Base-by-base conservation (phyloP, 2,329 filamentous ascomycete species). In the Sarocladiaceae sp. region DNA sequence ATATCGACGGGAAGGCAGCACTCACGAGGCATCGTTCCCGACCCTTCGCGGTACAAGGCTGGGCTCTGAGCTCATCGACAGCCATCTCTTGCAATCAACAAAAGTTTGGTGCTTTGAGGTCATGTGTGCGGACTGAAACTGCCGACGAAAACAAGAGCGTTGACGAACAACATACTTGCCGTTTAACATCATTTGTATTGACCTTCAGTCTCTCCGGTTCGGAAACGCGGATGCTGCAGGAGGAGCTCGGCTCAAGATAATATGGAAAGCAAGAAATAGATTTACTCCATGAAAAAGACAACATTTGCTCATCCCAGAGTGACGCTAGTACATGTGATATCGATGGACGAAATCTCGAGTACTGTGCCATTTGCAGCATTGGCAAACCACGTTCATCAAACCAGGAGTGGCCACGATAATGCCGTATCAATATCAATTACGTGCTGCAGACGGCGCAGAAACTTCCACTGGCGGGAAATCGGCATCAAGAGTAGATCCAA, bases 381-480 rank as follows among this genome's bases (percentile, higher is more conserved):
- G 29, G 15, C 8, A 33, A 33, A n/a, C n/a, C n/a, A n/a, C n/a
- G n/a, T n/a, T n/a, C n/a, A n/a, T n/a, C n/a, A n/a, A n/a, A n/a
- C n/a, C n/a, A n/a, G n/a, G n/a, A n/a, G n/a, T n/a, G n/a, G n/a
- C n/a, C n/a, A n/a, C n/a, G n/a, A n/a, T n/a, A n/a, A n/a, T n/a
- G n/a, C n/a, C n/a, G n/a, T n/a, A n/a, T n/a, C n/a, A n/a, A n/a
- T n/a, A n/a, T n/a, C n/a, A n/a, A n/a, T n/a, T n/a, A n/a, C n/a
- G n/a, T n/a, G n/a, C n/a, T 40, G 37, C 37, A 40, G 7, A 4
- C 3, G 17, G 12, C 23, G 20, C 8, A 7, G 17, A 5, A n/a
- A 13, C 28, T 7, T 75, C 69, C 20, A 69, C 57, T 8, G 70
- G 63, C 2, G 69, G 68, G 20, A 70, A 71, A 11, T 70, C 66